These are phyloP conservation scores for Tuber indicum DNA, from an alignment of 495 filamentous ascomycete species.

Conservation along the genomic window DNA sequence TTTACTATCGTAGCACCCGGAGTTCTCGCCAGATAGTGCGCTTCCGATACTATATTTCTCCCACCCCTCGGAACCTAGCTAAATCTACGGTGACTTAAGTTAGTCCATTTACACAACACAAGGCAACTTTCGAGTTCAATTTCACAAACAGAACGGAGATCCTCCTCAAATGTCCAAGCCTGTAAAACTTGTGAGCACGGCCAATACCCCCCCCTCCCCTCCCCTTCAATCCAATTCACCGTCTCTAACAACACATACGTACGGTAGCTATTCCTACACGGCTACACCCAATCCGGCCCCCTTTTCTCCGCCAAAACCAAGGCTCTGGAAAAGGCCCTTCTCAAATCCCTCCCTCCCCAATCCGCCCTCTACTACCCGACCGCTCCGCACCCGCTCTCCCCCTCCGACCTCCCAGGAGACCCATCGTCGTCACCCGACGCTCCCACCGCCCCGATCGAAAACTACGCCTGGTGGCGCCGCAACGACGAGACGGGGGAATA, in stretches of 20 bases:
- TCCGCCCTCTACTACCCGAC: slow-evolving; percentile 53
- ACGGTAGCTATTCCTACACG: slow-evolving; percentile 48
- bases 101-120: too few species aligned
- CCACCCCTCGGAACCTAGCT: too few species aligned
- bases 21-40: too few species aligned
- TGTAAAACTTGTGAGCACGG: slow-evolving; percentile 13
- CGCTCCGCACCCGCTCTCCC: slow-evolving; percentile 46
- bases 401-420: slow-evolving; percentile 64
- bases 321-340: slow-evolving; percentile 72
- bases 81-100: too few species aligned
- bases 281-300: slow-evolving; percentile 86
- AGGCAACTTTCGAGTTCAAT: too few species aligned
- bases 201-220: background rate
- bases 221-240: background rate
- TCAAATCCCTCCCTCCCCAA: slow-evolving; percentile 60
- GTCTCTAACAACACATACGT: background rate
- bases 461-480: slow-evolving; percentile 81
- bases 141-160: too few species aligned
- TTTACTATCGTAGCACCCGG: too few species aligned
- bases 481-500: slow-evolving; percentile 57
- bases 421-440: background rate
- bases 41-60: too few species aligned
- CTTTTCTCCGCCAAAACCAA: slow-evolving; percentile 85
- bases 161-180: slow-evolving; percentile 2
- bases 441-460: slow-evolving; percentile 25